Evolutionary conservation across 164 flowering plant species (phyloP).

Genomic region (Vitis labrusca): DNA sequence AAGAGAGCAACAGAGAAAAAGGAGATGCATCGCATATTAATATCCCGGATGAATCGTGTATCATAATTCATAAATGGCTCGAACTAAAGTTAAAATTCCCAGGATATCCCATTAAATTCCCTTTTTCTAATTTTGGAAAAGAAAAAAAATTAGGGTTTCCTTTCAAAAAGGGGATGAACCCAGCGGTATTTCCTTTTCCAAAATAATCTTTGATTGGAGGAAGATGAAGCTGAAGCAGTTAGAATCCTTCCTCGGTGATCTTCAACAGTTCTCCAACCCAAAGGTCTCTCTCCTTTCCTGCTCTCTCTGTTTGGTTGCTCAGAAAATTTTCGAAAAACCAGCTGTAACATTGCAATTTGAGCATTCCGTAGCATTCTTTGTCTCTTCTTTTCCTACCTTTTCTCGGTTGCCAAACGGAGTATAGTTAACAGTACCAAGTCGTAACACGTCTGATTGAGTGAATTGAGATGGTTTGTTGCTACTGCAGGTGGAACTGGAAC

Average conservation of each 20-base stretch:
- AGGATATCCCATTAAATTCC: too few relatives aligned
- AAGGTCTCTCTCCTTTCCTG: constrained; percentile 47
- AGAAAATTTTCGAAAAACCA: background rate
- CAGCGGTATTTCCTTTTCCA: too few relatives aligned
- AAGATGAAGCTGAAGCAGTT: constrained; percentile 93
- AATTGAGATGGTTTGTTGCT: background rate
- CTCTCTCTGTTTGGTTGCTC: constrained; percentile 4
- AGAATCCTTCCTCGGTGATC: constrained; percentile 74
- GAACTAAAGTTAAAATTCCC: too few relatives aligned
- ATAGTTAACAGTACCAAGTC: background rate
- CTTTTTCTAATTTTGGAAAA: background rate
- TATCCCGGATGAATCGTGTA: too few relatives aligned
- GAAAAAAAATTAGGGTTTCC: background rate
- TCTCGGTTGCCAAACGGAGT: background rate
- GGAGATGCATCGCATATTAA: too few relatives aligned
- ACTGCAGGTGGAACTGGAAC: constrained; percentile 80
- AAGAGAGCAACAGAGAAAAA: too few relatives aligned
- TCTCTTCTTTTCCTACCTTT: too few relatives aligned
- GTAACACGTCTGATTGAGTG: background rate
- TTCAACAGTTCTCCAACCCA: constrained; percentile 77
- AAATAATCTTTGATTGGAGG: background rate
- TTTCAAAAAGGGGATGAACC: too few relatives aligned
- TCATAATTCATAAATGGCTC: too few relatives aligned
- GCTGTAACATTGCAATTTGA: background rate
- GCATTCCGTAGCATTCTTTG: too few relatives aligned